Evolutionary conservation across 768 basidiomycete species (phyloP).

Genomic region (Boletus subparvulus): DNA sequence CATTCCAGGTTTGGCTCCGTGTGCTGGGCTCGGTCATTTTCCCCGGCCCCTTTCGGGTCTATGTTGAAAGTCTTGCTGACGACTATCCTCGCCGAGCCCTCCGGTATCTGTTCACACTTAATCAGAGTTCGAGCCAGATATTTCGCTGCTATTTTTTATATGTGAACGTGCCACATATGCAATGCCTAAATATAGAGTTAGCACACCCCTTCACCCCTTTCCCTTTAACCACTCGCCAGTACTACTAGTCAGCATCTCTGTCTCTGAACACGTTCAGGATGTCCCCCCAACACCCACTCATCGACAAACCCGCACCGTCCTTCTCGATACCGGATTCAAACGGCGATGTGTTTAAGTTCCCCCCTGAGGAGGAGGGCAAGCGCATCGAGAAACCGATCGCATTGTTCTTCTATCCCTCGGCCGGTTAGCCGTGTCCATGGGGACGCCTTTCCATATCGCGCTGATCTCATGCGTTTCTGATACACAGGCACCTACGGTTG

Average conservation of each 20-base stretch:
- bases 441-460: neutral
- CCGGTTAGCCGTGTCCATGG: conserved; percentile 43
- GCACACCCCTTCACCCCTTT: neutral
- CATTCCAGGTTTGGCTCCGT: neutral
- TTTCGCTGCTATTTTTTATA: neutral
- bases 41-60: neutral
- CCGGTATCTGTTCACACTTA: conserved; percentile 6
- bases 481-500: conserved; percentile 67
- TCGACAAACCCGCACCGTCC: conserved; percentile 64
- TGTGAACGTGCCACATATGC: neutral
- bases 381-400: conserved; percentile 50
- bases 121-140: neutral
- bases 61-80: neutral
- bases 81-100: neutral
- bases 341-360: conserved; percentile 59
- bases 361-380: conserved; percentile 49
- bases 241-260: neutral
- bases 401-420: conserved; percentile 77
- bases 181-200: conserved; percentile 9
- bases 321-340: conserved; percentile 65
- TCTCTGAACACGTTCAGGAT: conserved; percentile 26
- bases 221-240: neutral
- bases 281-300: conserved; percentile 47
- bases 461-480: neutral
- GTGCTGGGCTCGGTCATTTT: too few species aligned